phyloP scores from a whole-genome alignment of 1,284 basidiomycete genomes.

The Porphyrellus sp. region DNA sequence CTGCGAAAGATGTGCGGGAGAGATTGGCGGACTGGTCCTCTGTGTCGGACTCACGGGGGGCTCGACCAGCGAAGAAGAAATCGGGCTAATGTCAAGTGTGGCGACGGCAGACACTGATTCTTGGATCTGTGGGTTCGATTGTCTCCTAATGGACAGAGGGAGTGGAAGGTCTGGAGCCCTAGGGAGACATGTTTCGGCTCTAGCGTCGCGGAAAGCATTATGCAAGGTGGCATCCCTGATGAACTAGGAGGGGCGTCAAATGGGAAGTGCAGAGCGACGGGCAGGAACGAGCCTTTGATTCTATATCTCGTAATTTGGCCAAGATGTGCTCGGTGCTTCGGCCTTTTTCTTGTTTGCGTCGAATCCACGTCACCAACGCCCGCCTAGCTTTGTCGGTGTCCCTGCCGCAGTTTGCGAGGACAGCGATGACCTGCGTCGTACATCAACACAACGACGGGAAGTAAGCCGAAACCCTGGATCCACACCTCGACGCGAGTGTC shows the following conservation, averaged over 20 bases:
- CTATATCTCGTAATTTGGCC: slow-evolving; percentile 27
- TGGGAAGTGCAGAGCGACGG: neutral
- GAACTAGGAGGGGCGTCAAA: slow-evolving; percentile 26
- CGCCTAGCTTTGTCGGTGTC: slow-evolving; percentile 29
- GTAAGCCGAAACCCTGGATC: neutral
- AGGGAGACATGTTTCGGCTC: slow-evolving; percentile 29
- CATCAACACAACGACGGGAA: neutral
- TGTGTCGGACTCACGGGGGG: neutral
- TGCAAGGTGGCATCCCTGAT: slow-evolving; percentile 29
- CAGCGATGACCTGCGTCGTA: slow-evolving; percentile 29
- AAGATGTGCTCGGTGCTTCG: slow-evolving; percentile 34
- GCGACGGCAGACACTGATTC: neutral
- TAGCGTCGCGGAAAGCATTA: slow-evolving; percentile 34
- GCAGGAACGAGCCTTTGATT: slow-evolving; percentile 28
- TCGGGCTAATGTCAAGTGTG: neutral
- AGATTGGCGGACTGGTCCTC: neutral
- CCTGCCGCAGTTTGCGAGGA: slow-evolving; percentile 33
- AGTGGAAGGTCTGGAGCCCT: slow-evolving; percentile 29
- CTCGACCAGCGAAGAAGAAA: slow-evolving; percentile 1
- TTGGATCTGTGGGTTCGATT: neutral
- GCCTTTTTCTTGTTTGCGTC: slow-evolving; percentile 29
- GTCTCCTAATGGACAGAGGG: slow-evolving; percentile 10
- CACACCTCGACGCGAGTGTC: slow-evolving; percentile 32
- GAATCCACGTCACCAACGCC: slow-evolving; percentile 34
- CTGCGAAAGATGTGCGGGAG: slow-evolving; percentile 3